Conservation (phyloP, 495 filamentous ascomycete genomes). For the Aspergillus sclerotioniger region DNA sequence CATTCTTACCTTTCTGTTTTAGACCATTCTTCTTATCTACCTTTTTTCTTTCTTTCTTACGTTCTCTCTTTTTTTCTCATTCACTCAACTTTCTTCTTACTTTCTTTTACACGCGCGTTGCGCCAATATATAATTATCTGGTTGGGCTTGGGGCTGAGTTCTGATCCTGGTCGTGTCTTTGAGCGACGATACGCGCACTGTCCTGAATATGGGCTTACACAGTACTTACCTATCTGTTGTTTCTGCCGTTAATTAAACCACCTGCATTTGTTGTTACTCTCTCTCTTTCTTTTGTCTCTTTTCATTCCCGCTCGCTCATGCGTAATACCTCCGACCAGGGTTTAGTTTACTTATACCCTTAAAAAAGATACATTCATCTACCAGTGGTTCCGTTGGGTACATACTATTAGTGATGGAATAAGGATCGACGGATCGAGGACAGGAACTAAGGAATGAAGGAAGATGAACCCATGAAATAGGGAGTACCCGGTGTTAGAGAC, state of each 20-base stretch:
- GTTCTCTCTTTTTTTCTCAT: slow-evolving; percentile 9
- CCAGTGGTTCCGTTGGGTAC: too few species aligned
- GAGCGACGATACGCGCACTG: slow-evolving; percentile 3
- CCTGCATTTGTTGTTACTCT: too few species aligned
- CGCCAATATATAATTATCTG: background rate
- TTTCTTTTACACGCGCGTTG: background rate
- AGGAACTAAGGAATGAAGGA: too few species aligned
- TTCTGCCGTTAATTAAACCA: too few species aligned
- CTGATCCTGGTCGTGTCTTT: background rate
- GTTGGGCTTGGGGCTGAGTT: background rate
- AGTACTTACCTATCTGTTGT: background rate
- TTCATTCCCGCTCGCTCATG: too few species aligned
- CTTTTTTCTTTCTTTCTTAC: slow-evolving; percentile 1
- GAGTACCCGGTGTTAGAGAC: too few species aligned
- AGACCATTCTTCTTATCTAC: slow-evolving; percentile 3
- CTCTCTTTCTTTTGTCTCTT: too few species aligned
- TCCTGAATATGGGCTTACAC: too few species aligned
- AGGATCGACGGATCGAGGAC: too few species aligned
- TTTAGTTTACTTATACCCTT: background rate
- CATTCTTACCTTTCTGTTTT: slow-evolving; percentile 15
- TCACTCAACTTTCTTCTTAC: slow-evolving; percentile 1
- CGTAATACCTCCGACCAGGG: too few species aligned
- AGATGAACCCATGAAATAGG: too few species aligned
- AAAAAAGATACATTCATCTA: background rate
- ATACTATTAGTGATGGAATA: too few species aligned